Percentiles rank a stretch among this genome's conserved stretches.
Conservation (phyloP, 1,284 basidiomycete genomes). For the Rhizoctonia solani region DNA sequence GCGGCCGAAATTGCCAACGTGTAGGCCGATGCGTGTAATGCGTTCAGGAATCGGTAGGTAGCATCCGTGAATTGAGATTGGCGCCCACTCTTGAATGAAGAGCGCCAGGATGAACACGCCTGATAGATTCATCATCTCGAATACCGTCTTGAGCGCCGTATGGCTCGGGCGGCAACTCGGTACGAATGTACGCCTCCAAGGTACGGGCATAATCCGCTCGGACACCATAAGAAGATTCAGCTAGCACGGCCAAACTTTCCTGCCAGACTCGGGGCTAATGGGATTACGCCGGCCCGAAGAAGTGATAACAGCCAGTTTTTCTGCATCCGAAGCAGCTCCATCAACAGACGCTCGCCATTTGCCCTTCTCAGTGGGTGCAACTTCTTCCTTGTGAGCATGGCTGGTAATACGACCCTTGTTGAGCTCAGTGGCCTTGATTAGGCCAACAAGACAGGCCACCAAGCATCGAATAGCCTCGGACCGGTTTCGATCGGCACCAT, state of each 20-base stretch:
- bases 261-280: conserved; percentile 85
- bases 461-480: conserved; percentile 75
- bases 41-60: conserved; percentile 72
- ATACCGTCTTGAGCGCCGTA: conserved; percentile 45
- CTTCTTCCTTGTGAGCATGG: conserved; percentile 12
- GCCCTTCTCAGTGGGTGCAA: conserved; percentile 8
- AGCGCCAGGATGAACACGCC: conserved; percentile 42
- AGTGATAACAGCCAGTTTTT: conserved; percentile 39
- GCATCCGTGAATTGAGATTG: conserved; percentile 49
- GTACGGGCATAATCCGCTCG: conserved; percentile 77
- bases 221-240: conserved; percentile 72
- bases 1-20: conserved; percentile 71
- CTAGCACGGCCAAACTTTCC: conserved; percentile 81
- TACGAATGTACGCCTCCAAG: conserved; percentile 70
- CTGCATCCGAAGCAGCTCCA: conserved; percentile 43
- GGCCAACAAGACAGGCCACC: conserved; percentile 68
- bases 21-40: conserved; percentile 77
- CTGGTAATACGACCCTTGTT: conserved; percentile 47
- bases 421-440: conserved; percentile 69
- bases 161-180: conserved; percentile 63
- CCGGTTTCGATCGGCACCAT: conserved; percentile 54
- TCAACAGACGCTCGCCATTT: conserved; percentile 32
- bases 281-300: conserved; percentile 59
- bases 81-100: conserved; percentile 27
- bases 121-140: conserved; percentile 48